Evolutionary conservation across 2,329 filamentous ascomycete genomes (phyloP).

Genomic region (Aquanectria penicillioides): DNA sequence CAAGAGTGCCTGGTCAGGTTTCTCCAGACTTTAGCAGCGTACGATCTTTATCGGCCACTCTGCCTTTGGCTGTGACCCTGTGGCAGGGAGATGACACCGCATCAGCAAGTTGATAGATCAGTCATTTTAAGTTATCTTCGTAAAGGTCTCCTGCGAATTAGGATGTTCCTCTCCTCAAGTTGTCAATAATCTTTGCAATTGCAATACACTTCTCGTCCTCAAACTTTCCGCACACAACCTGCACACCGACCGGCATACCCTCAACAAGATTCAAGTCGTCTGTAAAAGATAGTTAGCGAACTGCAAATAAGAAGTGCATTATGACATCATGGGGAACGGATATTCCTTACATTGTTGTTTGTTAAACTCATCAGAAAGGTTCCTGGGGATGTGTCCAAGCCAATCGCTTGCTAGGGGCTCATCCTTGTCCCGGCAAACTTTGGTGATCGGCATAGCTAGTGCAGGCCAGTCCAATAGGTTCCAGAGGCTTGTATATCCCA

Average conservation of each 20-base stretch:
- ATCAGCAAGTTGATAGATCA: too few species aligned
- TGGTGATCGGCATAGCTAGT: slow-evolving; percentile 15
- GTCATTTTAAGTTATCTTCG: too few species aligned
- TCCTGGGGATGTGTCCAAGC: slow-evolving; percentile 9
- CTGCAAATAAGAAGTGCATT: background rate
- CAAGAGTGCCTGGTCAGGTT: too few species aligned
- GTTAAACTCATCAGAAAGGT: slow-evolving; percentile 19
- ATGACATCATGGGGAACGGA: background rate
- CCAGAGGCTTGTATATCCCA: slow-evolving; percentile 17
- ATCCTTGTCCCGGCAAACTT: slow-evolving; percentile 8
- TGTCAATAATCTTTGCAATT: slow-evolving; percentile 20
- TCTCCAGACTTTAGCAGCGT: too few species aligned
- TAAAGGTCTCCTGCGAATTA: too few species aligned
- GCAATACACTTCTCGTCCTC: slow-evolving; percentile 24
- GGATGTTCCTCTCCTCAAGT: too few species aligned
- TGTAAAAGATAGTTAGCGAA: background rate
- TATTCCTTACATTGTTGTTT: slow-evolving; percentile 25
- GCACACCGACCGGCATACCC: slow-evolving; percentile 15
- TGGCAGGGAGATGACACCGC: too few species aligned
- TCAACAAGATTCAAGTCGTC: slow-evolving; percentile 20
- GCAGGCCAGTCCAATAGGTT: slow-evolving; percentile 22
- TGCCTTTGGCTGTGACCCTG: too few species aligned
- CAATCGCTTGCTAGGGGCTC: background rate
- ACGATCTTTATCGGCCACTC: too few species aligned
- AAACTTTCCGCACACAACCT: slow-evolving; percentile 21